These are phyloP conservation scores for Suillus cothurnatus DNA, from an alignment of 768 basidiomycete genomes.

Conservation along the genomic window DNA sequence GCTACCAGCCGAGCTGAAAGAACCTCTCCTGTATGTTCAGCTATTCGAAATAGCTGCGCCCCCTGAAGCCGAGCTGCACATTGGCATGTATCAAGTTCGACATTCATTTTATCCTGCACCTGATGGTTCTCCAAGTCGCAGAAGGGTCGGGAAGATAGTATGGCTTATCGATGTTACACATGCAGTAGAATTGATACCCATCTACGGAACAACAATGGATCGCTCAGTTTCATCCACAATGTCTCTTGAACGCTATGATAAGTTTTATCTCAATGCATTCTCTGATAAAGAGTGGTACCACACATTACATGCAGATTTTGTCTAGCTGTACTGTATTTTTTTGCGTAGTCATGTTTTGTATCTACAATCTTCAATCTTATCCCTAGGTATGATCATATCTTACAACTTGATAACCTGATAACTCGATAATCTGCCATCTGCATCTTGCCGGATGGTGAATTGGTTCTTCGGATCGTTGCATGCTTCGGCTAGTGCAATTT, in stretches of 20 bases:
- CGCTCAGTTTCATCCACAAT: background rate
- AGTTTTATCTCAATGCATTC: slow-evolving; percentile 5
- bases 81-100: background rate
- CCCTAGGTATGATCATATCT: background rate
- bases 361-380: background rate
- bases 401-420: background rate
- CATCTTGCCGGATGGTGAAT: background rate
- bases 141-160: background rate
- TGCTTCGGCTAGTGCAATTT: background rate
- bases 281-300: slow-evolving; percentile 6
- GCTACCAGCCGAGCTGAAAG: background rate
- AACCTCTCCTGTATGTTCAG: slow-evolving; percentile 4
- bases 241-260: background rate
- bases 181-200: background rate
- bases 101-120: background rate
- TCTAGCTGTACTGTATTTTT: background rate
- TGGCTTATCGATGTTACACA: background rate
- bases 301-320: background rate
- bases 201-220: background rate
- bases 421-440: background rate
- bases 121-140: background rate
- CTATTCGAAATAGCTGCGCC: background rate
- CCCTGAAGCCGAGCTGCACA: slow-evolving; percentile 6
- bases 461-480: background rate
- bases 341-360: background rate